Conservation (phyloP, 805 yeast species). For the Wickerhamomyces hampshirensis region DNA sequence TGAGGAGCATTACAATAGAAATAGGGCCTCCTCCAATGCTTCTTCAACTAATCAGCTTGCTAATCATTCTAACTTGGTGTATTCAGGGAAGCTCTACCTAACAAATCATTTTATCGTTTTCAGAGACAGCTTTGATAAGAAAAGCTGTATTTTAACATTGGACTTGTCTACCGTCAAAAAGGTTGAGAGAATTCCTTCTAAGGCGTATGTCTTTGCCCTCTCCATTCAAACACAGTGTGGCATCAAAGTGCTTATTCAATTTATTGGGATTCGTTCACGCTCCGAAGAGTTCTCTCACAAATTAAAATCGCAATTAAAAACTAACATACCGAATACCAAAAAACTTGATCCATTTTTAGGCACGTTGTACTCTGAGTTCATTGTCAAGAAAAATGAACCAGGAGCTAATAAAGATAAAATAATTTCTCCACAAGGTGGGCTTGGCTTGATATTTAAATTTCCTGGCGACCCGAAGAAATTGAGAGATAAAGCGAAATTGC, state of each 20-base stretch:
- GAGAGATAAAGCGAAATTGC: conserved; percentile 80
- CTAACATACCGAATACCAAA: conserved; percentile 58
- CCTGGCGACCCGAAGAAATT: conserved; percentile 83
- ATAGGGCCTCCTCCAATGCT: conserved; percentile 3
- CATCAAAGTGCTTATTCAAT: conserved; percentile 57
- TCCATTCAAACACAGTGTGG: conserved; percentile 66
- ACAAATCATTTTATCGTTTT: conserved; percentile 77
- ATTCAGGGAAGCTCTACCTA: conserved; percentile 64
- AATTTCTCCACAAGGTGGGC: conserved; percentile 71
- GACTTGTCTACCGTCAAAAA: conserved; percentile 77
- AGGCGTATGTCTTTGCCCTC: conserved; percentile 73
- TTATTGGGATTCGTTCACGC: conserved; percentile 73
- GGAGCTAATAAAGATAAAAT: conserved; percentile 32
- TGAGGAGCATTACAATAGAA: conserved; percentile 10
- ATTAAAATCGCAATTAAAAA: conserved; percentile 55
- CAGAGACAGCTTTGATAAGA: conserved; percentile 61
- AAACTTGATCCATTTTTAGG: conserved; percentile 59
- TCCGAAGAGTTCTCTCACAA: conserved; percentile 76
- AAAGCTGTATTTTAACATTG: conserved; percentile 61
- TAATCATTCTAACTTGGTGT: conserved; percentile 28
- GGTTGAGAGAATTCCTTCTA: conserved; percentile 80
- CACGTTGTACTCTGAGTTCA: conserved; percentile 82
- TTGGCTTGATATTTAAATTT: conserved; percentile 78
- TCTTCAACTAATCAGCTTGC: conserved; percentile 12
- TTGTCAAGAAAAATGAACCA: conserved; percentile 46